phyloP scores from a whole-genome alignment of 2,329 filamentous ascomycete species.

The Cladobotryum mycophilum region DNA sequence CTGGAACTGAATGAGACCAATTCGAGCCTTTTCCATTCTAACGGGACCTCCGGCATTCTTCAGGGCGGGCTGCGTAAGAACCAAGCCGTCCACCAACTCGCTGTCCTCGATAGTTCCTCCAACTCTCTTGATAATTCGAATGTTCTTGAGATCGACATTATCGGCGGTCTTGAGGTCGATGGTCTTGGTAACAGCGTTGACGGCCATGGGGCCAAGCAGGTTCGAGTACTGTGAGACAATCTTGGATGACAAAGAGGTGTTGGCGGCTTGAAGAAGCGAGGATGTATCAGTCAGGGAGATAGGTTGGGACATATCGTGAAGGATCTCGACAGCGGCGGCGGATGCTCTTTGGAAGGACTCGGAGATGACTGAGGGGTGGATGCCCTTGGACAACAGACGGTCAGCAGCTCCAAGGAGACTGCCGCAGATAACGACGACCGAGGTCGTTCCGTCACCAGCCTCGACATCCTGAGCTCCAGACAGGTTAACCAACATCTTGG shows the following conservation, averaged over 20 bases:
- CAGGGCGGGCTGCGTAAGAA: conserved; percentile 85
- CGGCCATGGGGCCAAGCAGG: conserved; percentile 92
- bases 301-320: conserved; percentile 93
- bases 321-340: conserved; percentile 76
- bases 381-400: conserved; percentile 81
- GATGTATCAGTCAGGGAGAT: conserved; percentile 83
- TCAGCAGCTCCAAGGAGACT: conserved; percentile 92
- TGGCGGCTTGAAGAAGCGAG: conserved; percentile 90
- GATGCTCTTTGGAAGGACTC: conserved; percentile 96
- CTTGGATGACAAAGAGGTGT: conserved; percentile 95
- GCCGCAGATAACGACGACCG: conserved; percentile 95
- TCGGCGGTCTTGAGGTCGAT: conserved; percentile 94
- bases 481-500: conserved; percentile 97
- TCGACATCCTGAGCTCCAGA: conserved; percentile 97
- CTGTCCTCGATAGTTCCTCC: conserved; percentile 98
- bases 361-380: conserved; percentile 96
- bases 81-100: conserved; percentile 91
- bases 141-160: conserved; percentile 94
- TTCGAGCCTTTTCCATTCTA: conserved; percentile 94
- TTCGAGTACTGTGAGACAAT: conserved; percentile 97
- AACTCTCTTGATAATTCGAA: conserved; percentile 94
- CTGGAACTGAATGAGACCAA: conserved; percentile 97
- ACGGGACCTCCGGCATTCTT: conserved; percentile 89
- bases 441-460: conserved; percentile 96
- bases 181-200: conserved; percentile 90